Evolutionary conservation across 2,329 filamentous ascomycete genomes (phyloP), one percentile per base, ranked within the genome.

Genomic region (Penicillium sclerotigenum): DNA sequence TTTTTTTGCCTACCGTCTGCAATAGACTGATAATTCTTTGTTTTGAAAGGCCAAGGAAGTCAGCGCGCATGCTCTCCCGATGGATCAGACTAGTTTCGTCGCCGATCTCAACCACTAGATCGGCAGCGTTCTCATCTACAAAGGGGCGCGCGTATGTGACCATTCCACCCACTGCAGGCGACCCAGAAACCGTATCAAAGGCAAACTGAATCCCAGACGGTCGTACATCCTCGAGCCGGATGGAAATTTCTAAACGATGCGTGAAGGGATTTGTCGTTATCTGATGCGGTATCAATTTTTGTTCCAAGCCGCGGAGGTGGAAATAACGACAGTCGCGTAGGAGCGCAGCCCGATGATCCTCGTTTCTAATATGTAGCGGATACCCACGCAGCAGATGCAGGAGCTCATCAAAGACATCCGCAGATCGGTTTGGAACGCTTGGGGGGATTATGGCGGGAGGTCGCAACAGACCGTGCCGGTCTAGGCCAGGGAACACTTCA

Each of bases 311-410:
- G 69, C 92, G 93, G 65, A 97, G 87, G 71, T 96, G 91, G 73
- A 93, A 97, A 73, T 97, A 97, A 50, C 90, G 86, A 59, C 90
- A 94, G 72, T 97, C 93, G 38, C 89, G 83, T 1, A 97, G 78
- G 4, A 97, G 81, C 56, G 89, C 84, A 22, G 84, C 80, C 18
- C 93, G 86, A 68, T 97, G 93, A 2, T 82, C 80, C 60, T 92
- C 89, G 70, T 87, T 82, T 51, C 86, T 82, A 57, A 97, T 90
- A 22, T 87, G 80, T 1, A 97, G 74, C 0, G 89, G 87, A 71
- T 97, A 97, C 4, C 93, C 93, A 50, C 90, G 85, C 5, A 97
- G 79, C 37, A 96, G 77, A 64, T 90, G 88, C 13, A 97, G 76
- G 5, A 97, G 77, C 68, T 97, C 90, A 41, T 85, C 82, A 65